Evolutionary conservation across 306 rosid genomes (phyloP), one percentile per base, ranked within the genome.

Genomic region (Malus sieversii): DNA sequence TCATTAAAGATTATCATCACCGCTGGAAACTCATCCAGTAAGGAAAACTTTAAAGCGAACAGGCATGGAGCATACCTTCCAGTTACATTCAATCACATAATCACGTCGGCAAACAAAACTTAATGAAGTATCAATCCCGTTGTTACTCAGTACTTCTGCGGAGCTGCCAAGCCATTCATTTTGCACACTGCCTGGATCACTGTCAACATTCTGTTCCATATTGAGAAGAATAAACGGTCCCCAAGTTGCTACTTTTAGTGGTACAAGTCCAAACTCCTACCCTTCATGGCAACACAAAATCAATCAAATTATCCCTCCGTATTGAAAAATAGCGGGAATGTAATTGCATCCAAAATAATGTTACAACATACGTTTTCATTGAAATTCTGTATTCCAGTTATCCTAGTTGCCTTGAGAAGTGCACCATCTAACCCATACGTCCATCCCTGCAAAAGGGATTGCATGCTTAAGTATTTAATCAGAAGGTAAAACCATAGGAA

Each of bases 161-260:
- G 89, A 79, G 84, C 91, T 87, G 52, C 97, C 97, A 61, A 91
- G 98, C 98, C 98, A 94, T 82, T 90, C 90, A 48, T 73, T 66
- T 72, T 86, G 82, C 72, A 88, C 86, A 52, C 38, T 57, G 59
- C 73, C 84, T 60, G 40, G 38, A 70, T 83, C 90, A 45, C 78
- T 75, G 46, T 85, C 87, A 38, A 48, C 76, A 38, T 82, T 85
- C 64, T 73, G 75, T 68, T 84, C 85, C 77, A 92, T 75, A 82
- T 94, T 90, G 85, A 92, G 84, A 84, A 94, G 93, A 72, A 94
- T 82, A 70, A 94, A 92, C 48, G 92, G 93, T 18, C 96, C 98
- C 97, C 97, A 94, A 18, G 81, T 81, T 77, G 96, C 93, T 73
- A 85, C 93, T 71, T 83, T 77, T 40, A 94, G 76, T 66, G 95